Evolutionary conservation across 1,139 yeast species (phyloP).

Genomic region (Entelexis sorbosivorans): DNA sequence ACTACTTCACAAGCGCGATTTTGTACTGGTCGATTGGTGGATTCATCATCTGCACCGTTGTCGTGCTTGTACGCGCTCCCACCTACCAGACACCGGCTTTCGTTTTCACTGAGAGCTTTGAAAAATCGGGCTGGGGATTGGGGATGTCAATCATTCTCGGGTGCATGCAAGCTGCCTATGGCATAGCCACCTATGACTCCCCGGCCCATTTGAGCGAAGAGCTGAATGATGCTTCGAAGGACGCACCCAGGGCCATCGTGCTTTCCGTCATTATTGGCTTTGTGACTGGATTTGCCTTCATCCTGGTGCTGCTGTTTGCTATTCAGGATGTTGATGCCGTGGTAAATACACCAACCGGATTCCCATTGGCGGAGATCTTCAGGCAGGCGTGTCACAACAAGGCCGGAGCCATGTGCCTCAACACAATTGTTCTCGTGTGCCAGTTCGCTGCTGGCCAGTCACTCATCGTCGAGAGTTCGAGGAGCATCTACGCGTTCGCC

Average conservation of each 20-base stretch:
- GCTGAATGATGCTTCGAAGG: constrained; percentile 14
- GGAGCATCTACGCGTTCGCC: constrained; percentile 20
- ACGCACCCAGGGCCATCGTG: constrained; percentile 20
- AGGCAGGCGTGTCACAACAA: constrained; percentile 14
- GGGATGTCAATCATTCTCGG: constrained; percentile 20
- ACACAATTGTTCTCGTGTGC: constrained; percentile 8
- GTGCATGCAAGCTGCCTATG: constrained; percentile 19
- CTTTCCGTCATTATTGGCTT: constrained; percentile 19
- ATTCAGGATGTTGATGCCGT: constrained; percentile 20
- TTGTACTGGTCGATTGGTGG: constrained; percentile 19
- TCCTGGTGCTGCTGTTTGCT: constrained; percentile 14
- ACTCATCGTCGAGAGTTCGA: constrained; percentile 17
- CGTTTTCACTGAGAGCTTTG: constrained; percentile 12
- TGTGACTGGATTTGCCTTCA: constrained; percentile 19
- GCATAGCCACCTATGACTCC: constrained; percentile 17
- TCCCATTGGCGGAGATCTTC: constrained; percentile 17
- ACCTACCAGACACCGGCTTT: constrained; percentile 12
- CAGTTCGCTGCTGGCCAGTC: constrained; percentile 15
- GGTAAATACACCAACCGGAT: constrained; percentile 17
- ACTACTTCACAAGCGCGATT: constrained; percentile 10
- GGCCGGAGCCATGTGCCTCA: constrained; percentile 16
- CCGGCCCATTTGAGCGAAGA: constrained; percentile 20
- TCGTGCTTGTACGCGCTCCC: constrained; percentile 15
- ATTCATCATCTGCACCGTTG: constrained; percentile 17
- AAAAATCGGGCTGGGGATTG: constrained; percentile 9